phyloP scores from a whole-genome alignment of 108 stramenopile species.

The Cyclotella choctawhatcheeana region DNA sequence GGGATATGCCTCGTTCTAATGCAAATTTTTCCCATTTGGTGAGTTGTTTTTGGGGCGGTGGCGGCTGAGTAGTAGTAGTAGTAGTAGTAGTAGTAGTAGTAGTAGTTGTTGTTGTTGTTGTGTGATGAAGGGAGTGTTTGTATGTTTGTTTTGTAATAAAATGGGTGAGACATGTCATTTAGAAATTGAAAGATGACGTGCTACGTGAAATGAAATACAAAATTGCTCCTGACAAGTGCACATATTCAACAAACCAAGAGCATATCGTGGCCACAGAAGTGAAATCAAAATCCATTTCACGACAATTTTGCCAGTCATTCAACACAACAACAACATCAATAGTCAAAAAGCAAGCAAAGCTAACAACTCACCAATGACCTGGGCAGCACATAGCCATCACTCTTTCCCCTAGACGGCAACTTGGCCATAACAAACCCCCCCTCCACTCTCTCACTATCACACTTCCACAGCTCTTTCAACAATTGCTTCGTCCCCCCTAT shows the following conservation, averaged over 20 bases:
- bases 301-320: background rate
- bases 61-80: slow-evolving; percentile 54
- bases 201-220: too few species aligned
- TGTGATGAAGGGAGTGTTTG: slow-evolving; percentile 1
- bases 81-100: background rate
- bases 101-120: slow-evolving; percentile 1
- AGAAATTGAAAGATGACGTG: too few species aligned
- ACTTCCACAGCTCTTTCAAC: slow-evolving; percentile 75
- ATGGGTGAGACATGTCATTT: too few species aligned
- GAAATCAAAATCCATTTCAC: background rate
- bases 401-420: slow-evolving; percentile 64
- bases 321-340: background rate
- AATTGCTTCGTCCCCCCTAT: slow-evolving; percentile 76
- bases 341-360: background rate
- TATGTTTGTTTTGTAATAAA: too few species aligned
- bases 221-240: too few species aligned
- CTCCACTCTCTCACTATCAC: slow-evolving; percentile 66
- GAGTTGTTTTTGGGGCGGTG: slow-evolving; percentile 84
- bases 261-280: too few species aligned
- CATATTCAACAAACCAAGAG: too few species aligned
- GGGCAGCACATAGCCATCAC: slow-evolving; percentile 40
- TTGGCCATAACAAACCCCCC: slow-evolving; percentile 76
- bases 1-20: slow-evolving; percentile 80
- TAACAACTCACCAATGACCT: slow-evolving; percentile 68
- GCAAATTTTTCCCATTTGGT: slow-evolving; percentile 94